Percentiles rank a stretch among this genome's conserved stretches.
Evolutionary conservation across 805 yeast genomes (phyloP).

Genomic region (Wickerhamomyces sydowiorum): DNA sequence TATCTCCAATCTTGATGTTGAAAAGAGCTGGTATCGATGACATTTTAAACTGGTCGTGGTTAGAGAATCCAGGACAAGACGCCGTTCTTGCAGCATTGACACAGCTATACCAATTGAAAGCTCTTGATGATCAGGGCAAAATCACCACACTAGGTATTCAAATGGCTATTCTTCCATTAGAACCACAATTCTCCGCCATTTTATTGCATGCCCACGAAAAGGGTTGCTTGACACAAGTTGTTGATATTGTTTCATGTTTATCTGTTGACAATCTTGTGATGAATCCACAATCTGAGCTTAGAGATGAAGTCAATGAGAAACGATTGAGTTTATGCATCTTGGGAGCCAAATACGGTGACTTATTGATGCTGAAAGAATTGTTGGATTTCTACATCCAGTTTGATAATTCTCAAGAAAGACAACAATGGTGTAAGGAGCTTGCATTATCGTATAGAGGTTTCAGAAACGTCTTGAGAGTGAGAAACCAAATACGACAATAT

Average conservation of each 20-base stretch:
- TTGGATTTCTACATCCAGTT: constrained; percentile 49
- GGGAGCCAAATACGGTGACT: constrained; percentile 77
- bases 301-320: constrained; percentile 80
- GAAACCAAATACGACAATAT: constrained; percentile 69
- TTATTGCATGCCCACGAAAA: constrained; percentile 57
- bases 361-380: constrained; percentile 75
- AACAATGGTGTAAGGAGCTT: constrained; percentile 79
- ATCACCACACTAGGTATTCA: constrained; percentile 76
- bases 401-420: constrained; percentile 46
- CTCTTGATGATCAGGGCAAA: constrained; percentile 69
- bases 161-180: constrained; percentile 85
- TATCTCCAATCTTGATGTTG: constrained; percentile 77
- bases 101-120: constrained; percentile 72
- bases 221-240: constrained; percentile 55
- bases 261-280: constrained; percentile 85
- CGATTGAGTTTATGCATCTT: constrained; percentile 64
- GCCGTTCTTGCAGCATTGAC: constrained; percentile 71
- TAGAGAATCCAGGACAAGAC: constrained; percentile 82
- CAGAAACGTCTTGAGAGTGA: constrained; percentile 67
- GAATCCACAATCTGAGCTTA: constrained; percentile 70
- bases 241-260: constrained; percentile 88
- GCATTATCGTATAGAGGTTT: constrained; percentile 76
- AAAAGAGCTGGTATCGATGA: constrained; percentile 82
- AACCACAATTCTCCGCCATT: constrained; percentile 90
- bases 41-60: constrained; percentile 85